Percentiles rank a stretch among this genome's conserved stretches.
Evolutionary conservation across 2,329 filamentous ascomycete genomes (phyloP).

Genomic region (Tolypocladium cylindrosporum): DNA sequence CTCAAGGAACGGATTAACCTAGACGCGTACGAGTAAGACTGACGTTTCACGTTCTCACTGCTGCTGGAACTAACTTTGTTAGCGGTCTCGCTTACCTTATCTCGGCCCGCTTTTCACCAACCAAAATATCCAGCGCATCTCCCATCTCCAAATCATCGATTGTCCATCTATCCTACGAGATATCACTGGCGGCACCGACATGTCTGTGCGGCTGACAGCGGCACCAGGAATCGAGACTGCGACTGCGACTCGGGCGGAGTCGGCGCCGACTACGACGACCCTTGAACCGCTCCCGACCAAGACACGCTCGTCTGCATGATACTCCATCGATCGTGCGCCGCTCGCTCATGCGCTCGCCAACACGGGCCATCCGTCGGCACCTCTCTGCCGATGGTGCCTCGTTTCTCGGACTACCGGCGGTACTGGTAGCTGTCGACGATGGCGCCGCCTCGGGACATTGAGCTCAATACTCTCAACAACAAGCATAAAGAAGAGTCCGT

Average conservation of each 20-base stretch:
- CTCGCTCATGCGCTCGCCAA: neutral
- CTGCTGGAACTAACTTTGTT: too few relatives aligned
- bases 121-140: too few relatives aligned
- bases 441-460: conserved; percentile 33
- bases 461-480: conserved; percentile 47
- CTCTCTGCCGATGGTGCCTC: neutral
- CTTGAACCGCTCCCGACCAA: neutral
- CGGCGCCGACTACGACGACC: neutral
- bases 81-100: too few relatives aligned
- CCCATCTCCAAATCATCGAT: too few relatives aligned
- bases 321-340: neutral
- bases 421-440: conserved; percentile 11
- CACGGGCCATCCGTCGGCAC: neutral
- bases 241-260: neutral
- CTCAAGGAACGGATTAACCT: too few relatives aligned
- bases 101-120: too few relatives aligned
- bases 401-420: neutral
- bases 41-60: too few relatives aligned
- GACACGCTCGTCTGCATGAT: neutral
- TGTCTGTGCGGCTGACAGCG: too few relatives aligned
- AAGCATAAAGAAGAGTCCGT: conserved; percentile 49
- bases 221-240: neutral
- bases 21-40: too few relatives aligned
- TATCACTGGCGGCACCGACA: too few relatives aligned
- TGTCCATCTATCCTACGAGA: too few relatives aligned